Conservation (phyloP, 208 protist species). For the Vickermania ingenoplastis region DNA sequence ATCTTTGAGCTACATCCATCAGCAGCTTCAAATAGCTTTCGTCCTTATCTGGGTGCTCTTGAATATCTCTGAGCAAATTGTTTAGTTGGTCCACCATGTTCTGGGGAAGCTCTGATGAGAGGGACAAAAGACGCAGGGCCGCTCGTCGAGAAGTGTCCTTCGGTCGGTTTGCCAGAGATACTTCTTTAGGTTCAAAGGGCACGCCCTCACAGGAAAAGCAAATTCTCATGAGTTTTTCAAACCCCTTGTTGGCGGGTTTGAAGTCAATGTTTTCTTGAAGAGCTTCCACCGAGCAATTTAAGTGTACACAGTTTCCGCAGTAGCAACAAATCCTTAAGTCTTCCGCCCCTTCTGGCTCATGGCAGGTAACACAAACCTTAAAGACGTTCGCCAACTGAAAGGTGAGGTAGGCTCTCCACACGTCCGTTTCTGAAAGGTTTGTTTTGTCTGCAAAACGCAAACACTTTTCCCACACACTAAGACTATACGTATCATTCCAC, state of each 20-base stretch:
- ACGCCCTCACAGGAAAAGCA: conserved; percentile 50
- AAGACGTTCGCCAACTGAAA: conserved; percentile 49
- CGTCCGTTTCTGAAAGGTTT: conserved; percentile 30
- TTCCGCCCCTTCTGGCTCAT: conserved; percentile 40
- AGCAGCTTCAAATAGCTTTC: conserved; percentile 18
- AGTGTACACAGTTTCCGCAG: conserved; percentile 53
- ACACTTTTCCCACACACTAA: conserved; percentile 55
- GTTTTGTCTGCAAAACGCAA: conserved; percentile 23
- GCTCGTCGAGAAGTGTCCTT: conserved; percentile 32
- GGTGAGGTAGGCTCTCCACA: conserved; percentile 57
- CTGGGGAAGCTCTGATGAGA: conserved; percentile 40
- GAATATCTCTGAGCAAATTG: conserved; percentile 7
- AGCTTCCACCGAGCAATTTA: conserved; percentile 33
- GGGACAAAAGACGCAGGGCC: conserved; percentile 24
- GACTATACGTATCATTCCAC: conserved; percentile 69
- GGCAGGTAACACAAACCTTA: conserved; percentile 61
- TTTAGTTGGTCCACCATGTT: conserved; percentile 3
- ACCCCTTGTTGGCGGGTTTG: conserved; percentile 53
- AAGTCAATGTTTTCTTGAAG: conserved; percentile 35
- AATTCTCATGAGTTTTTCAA: conserved; percentile 26
- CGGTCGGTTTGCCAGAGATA: neutral
- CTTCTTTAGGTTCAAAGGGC: conserved; percentile 12
- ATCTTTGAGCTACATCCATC: conserved; percentile 16
- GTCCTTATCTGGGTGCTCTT: conserved; percentile 9
- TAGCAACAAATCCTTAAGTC: conserved; percentile 77